These are phyloP conservation scores for Quercus tomentella DNA, from an alignment of 331 rosid species.

Conservation along the genomic window DNA sequence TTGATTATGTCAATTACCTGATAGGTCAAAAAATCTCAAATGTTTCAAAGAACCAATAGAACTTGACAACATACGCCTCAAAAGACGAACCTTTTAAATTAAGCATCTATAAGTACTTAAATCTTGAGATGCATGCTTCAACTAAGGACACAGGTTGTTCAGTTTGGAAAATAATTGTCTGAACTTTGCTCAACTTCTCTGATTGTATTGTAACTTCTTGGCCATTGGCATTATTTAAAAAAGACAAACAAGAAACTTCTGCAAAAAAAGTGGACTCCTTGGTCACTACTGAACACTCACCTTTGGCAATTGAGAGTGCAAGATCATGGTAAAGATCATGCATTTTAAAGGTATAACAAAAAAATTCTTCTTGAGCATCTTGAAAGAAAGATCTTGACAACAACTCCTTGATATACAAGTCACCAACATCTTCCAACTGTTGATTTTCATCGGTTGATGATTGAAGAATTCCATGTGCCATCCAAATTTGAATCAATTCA, in stretches of 20 bases:
- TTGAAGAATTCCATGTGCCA: conserved; percentile 21
- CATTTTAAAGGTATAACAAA: neutral
- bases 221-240: neutral
- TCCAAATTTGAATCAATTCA: conserved; percentile 5
- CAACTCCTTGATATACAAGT: too few species aligned
- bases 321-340: conserved; percentile 29
- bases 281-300: neutral
- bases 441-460: neutral
- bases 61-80: neutral
- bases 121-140: neutral
- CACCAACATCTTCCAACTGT: too few species aligned
- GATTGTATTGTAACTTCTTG: neutral
- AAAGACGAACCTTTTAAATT: conserved; percentile 8
- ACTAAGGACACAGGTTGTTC: neutral
- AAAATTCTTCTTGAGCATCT: neutral
- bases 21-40: conserved; percentile 19
- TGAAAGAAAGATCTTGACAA: conserved; percentile 6
- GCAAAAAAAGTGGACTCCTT: too few species aligned
- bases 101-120: conserved; percentile 9
- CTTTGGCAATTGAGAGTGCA: conserved; percentile 8
- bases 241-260: conserved; percentile 5
- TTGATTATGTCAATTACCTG: neutral
- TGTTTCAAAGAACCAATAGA: conserved; percentile 19
- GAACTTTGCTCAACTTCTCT: neutral
- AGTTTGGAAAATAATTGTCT: conserved; percentile 9